phyloP scores from a whole-genome alignment of 2,329 filamentous ascomycete species.

The Nigrospora sphaerica region DNA sequence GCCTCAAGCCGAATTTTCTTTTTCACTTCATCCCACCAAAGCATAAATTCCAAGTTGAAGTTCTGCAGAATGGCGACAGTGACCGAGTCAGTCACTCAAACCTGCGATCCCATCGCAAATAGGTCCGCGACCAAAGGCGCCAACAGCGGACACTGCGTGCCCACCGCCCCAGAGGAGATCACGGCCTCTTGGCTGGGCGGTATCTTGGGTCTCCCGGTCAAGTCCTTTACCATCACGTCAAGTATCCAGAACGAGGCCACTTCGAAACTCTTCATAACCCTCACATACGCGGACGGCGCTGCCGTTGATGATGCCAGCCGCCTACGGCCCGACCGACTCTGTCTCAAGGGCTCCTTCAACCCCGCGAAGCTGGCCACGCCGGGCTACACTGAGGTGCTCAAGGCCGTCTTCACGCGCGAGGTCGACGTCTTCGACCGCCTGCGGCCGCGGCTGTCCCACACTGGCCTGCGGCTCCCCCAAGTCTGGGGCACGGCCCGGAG shows the following conservation, averaged over 20 bases:
- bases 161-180: constrained; percentile 14
- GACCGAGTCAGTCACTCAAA: too few relatives aligned
- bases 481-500: constrained; percentile 25
- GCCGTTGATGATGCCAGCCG: constrained; percentile 4
- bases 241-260: constrained; percentile 15
- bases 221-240: constrained; percentile 12
- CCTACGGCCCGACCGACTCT: constrained; percentile 17
- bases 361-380: constrained; percentile 23
- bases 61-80: too few relatives aligned
- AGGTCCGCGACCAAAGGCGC: neutral
- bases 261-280: constrained; percentile 19
- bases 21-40: too few relatives aligned
- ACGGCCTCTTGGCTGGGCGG: constrained; percentile 17
- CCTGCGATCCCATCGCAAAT: too few relatives aligned
- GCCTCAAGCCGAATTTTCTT: too few relatives aligned
- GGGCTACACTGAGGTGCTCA: constrained; percentile 21
- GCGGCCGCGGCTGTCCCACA: constrained; percentile 21
- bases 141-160: constrained; percentile 9
- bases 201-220: constrained; percentile 18
- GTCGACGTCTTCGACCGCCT: constrained; percentile 28
- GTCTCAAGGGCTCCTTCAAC: constrained; percentile 31
- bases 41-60: too few relatives aligned
- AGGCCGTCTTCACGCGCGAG: constrained; percentile 19
- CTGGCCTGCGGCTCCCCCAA: constrained; percentile 21
- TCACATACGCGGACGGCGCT: constrained; percentile 9